These are phyloP conservation scores for Bipolaris cookei DNA, from an alignment of 2,329 filamentous ascomycete species.

Conservation along the genomic window DNA sequence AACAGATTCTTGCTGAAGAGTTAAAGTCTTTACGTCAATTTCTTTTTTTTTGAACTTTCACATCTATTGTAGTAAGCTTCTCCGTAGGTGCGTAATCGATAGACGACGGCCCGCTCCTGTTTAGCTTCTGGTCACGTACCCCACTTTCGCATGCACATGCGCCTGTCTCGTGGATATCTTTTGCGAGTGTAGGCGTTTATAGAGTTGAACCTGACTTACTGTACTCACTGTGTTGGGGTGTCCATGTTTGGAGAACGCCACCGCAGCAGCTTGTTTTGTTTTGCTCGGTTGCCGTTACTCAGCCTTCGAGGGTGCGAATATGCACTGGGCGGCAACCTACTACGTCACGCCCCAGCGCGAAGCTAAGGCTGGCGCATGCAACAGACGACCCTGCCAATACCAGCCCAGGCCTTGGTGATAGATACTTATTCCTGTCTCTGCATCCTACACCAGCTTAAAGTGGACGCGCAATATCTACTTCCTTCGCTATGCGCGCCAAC, in stretches of 20 bases:
- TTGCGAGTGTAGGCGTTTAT: constrained; percentile 2
- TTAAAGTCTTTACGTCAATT: too few species aligned
- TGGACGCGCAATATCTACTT: constrained; percentile 12
- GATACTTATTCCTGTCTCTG: constrained; percentile 45
- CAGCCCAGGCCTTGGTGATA: constrained; percentile 16
- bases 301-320: constrained; percentile 22
- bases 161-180: constrained; percentile 13
- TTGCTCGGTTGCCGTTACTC: constrained; percentile 22
- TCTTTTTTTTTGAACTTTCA: too few species aligned
- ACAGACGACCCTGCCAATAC: constrained; percentile 30
- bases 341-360: constrained; percentile 43
- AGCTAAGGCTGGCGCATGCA: constrained; percentile 29
- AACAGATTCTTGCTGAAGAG: not conserved
- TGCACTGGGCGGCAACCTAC: constrained; percentile 37
- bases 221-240: not conserved
- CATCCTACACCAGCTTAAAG: constrained; percentile 44
- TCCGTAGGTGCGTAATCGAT: constrained; percentile 43
- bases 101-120: constrained; percentile 26
- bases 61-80: not conserved
- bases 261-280: constrained; percentile 19
- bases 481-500: constrained; percentile 59
- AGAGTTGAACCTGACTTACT: constrained; percentile 1
- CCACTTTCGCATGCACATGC: constrained; percentile 30
- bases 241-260: constrained; percentile 3
- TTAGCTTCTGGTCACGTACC: constrained; percentile 27